Conservation (phyloP, 805 yeast species). For the Lipomyces spencermartinsiae region DNA sequence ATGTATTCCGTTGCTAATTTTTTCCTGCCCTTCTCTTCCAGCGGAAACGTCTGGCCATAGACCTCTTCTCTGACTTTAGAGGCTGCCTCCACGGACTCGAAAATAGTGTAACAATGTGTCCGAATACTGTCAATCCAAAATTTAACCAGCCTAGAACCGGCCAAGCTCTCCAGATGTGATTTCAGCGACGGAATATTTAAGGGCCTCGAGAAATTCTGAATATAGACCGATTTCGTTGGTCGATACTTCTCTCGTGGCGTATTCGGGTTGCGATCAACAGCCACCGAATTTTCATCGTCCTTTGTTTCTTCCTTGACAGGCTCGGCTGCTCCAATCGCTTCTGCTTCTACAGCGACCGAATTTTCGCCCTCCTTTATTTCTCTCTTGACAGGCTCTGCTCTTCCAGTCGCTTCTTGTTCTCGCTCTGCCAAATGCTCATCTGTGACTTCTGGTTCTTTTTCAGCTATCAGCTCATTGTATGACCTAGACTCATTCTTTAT, state of each 20-base stretch:
- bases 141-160: slow-evolving; percentile 6
- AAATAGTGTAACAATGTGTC: slow-evolving; percentile 32
- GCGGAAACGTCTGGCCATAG: slow-evolving; percentile 28
- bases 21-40: slow-evolving; percentile 30
- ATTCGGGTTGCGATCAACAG: slow-evolving; percentile 13
- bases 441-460: slow-evolving; percentile 1
- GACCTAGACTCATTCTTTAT: slow-evolving; percentile 6
- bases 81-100: slow-evolving; percentile 19
- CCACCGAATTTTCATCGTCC: background rate
- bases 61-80: slow-evolving; percentile 23
- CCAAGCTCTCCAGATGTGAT: slow-evolving; percentile 14
- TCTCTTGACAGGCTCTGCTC: slow-evolving; percentile 7
- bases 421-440: slow-evolving; percentile 4
- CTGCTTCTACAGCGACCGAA: background rate
- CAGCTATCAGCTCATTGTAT: background rate
- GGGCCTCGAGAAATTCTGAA: slow-evolving; percentile 34
- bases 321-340: background rate
- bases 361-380: background rate
- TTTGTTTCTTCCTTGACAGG: background rate
- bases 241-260: slow-evolving; percentile 13
- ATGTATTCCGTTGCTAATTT: slow-evolving; percentile 20
- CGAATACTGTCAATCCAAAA: slow-evolving; percentile 37
- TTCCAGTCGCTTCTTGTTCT: background rate
- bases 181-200: slow-evolving; percentile 28
- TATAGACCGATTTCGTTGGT: slow-evolving; percentile 25